phyloP scores from a whole-genome alignment of 768 basidiomycete genomes.

The Lepiota venenata region DNA sequence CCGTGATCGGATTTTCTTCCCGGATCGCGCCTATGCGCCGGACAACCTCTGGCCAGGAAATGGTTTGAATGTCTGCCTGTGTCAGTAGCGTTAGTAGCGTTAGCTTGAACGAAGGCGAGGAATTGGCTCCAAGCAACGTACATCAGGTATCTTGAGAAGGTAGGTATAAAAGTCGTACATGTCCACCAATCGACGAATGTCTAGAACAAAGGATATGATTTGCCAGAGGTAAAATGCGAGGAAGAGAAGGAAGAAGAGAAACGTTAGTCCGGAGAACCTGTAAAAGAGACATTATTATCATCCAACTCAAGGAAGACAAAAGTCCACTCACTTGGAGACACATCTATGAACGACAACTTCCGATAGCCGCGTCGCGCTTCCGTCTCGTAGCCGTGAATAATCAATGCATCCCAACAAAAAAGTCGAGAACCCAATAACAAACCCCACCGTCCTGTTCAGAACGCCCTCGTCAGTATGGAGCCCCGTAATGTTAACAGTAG shows the following conservation, averaged over 20 bases:
- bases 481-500: slow-evolving; percentile 10
- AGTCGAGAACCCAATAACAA: slow-evolving; percentile 97
- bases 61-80: slow-evolving; percentile 96
- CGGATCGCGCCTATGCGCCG: slow-evolving; percentile 85
- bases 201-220: slow-evolving; percentile 72
- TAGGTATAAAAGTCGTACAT: slow-evolving; percentile 98
- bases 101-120: not conserved
- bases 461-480: slow-evolving; percentile 20
- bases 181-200: slow-evolving; percentile 76
- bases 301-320: slow-evolving; percentile 1
- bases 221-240: slow-evolving; percentile 89
- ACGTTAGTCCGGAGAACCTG: slow-evolving; percentile 82
- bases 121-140: slow-evolving; percentile 28
- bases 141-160: slow-evolving; percentile 92
- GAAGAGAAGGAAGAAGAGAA: slow-evolving; percentile 83
- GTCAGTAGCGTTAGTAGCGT: slow-evolving; percentile 12
- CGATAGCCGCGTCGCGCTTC: slow-evolving; percentile 63
- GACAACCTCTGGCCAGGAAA: slow-evolving; percentile 95
- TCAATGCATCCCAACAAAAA: slow-evolving; percentile 95
- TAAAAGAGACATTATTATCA: not conserved
- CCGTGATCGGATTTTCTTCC: slow-evolving; percentile 90
- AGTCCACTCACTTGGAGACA: slow-evolving; percentile 65
- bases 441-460: slow-evolving; percentile 82
- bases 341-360: slow-evolving; percentile 84
- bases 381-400: slow-evolving; percentile 73